Conservation (phyloP, 768 basidiomycete species). For the Suillus subluteus region DNA sequence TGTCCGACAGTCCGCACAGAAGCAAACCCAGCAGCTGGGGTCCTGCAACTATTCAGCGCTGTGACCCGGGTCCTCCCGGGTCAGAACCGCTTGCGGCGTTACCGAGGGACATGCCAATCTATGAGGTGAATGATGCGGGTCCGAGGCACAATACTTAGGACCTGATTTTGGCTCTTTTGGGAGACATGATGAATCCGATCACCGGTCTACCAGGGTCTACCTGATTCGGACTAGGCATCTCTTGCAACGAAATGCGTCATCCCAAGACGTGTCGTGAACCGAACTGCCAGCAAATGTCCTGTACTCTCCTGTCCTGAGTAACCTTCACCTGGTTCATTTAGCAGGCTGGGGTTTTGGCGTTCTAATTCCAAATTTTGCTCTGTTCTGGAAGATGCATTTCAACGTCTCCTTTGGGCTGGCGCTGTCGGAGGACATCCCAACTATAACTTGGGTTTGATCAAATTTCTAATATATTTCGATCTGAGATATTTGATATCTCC, state of each 20-base stretch:
- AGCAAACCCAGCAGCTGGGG: not conserved
- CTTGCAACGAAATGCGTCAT: not conserved
- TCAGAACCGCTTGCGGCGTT: not conserved
- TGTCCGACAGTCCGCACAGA: not conserved
- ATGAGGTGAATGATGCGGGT: not conserved
- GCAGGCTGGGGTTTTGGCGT: not conserved
- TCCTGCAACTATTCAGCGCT: not conserved
- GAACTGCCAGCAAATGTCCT: not conserved
- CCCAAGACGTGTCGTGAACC: not conserved
- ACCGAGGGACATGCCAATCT: not conserved
- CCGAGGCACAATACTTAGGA: not conserved
- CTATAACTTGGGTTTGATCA: slow-evolving; percentile 8
- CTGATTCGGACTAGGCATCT: not conserved
- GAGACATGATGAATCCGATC: not conserved
- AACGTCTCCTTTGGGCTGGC: not conserved
- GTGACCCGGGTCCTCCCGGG: not conserved
- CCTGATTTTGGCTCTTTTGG: not conserved
- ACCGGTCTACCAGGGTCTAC: slow-evolving; percentile 1
- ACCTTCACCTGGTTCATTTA: too few species aligned
- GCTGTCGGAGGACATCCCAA: not conserved
- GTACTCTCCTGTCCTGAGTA: not conserved
- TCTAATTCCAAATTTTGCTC: not conserved
- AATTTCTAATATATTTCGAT: not conserved
- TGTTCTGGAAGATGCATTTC: not conserved
- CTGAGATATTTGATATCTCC: slow-evolving; percentile 2